Conservation (phyloP, 257 asterid species). For the Solanum tarijense region DNA sequence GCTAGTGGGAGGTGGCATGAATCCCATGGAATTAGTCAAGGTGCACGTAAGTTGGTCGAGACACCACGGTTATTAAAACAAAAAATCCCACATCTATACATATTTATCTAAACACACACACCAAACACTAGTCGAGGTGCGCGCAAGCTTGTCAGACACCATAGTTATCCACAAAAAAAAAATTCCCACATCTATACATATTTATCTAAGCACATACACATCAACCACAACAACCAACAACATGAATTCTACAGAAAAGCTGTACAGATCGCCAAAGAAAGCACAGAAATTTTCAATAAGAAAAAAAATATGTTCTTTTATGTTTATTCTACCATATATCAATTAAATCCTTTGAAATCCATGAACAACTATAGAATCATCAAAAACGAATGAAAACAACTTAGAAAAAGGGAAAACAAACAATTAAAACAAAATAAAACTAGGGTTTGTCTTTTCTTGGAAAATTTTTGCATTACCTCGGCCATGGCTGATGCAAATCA, state of each 20-base stretch:
- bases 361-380: background rate
- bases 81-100: background rate
- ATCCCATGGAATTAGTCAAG: background rate
- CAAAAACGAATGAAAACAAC: background rate
- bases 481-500: conserved; percentile 5
- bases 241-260: background rate
- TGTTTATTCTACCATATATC: background rate
- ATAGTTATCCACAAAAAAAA: background rate
- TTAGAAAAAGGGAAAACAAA: background rate
- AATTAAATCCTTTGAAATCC: background rate
- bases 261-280: background rate
- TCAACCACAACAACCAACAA: background rate
- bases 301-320: background rate
- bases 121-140: background rate
- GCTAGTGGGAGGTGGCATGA: background rate
- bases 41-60: background rate
- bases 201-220: background rate
- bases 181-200: background rate
- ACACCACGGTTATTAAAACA: background rate
- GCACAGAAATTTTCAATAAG: background rate
- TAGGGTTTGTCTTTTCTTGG: background rate
- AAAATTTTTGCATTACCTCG: background rate
- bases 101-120: background rate
- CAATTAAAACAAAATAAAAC: background rate
- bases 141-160: background rate